Percentiles rank a stretch among this genome's conserved stretches.
Evolutionary conservation across 2,329 filamentous ascomycete species (phyloP).

Genomic region (Metarhizium humberi): DNA sequence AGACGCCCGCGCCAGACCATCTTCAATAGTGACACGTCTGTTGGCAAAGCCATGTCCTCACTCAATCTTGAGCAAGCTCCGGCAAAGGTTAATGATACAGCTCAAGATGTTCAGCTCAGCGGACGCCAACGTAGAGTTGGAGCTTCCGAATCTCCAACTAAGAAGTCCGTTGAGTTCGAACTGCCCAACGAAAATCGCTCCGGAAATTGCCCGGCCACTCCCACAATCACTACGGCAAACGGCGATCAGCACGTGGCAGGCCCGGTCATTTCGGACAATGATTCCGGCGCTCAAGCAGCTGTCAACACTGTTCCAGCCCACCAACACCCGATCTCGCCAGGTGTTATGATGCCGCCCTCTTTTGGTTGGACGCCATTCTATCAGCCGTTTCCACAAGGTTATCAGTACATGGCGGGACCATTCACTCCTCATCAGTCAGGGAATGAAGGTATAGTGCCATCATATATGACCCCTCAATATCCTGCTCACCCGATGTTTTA

Average conservation of each 20-base stretch:
- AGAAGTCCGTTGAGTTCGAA: conserved; percentile 9
- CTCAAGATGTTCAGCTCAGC: not conserved
- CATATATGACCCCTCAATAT: not conserved
- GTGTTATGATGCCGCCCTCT: not conserved
- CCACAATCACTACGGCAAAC: not conserved
- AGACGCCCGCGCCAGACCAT: conserved; percentile 7
- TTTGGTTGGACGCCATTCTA: not conserved
- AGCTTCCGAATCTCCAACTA: not conserved
- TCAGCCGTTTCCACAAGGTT: not conserved
- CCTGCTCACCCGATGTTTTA: not conserved
- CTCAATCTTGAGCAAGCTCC: not conserved
- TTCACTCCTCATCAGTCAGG: not conserved
- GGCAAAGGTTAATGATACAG: not conserved
- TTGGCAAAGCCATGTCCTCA: conserved; percentile 2
- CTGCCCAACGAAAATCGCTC: not conserved
- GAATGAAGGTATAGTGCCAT: not conserved
- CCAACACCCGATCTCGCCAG: not conserved
- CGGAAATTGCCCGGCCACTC: not conserved
- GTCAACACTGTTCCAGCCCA: not conserved
- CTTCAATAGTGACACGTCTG: conserved; percentile 4
- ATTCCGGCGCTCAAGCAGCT: not conserved
- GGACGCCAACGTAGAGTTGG: not conserved
- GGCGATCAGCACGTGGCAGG: not conserved
- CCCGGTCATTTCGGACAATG: not conserved
- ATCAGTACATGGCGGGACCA: not conserved